These are phyloP conservation scores for Penicillium sp. DNA, from an alignment of 2,329 filamentous ascomycete genomes.

Conservation along the genomic window DNA sequence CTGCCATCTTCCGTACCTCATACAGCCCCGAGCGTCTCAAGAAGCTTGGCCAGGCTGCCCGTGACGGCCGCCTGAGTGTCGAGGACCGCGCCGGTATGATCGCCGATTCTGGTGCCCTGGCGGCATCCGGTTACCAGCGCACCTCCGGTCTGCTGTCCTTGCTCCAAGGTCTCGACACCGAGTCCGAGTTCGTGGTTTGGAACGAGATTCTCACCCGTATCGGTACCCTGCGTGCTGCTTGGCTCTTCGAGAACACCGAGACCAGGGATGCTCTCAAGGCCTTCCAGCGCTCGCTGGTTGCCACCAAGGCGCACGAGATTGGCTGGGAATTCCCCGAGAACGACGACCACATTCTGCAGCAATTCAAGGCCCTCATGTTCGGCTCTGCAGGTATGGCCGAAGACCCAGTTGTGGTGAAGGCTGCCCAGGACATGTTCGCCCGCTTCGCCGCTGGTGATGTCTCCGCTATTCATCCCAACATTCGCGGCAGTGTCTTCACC, in stretches of 20 bases:
- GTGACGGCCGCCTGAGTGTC: slow-evolving; percentile 74
- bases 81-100: slow-evolving; percentile 96
- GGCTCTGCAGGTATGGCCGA: slow-evolving; percentile 77
- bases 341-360: slow-evolving; percentile 87
- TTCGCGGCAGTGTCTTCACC: slow-evolving; percentile 81
- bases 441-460: slow-evolving; percentile 79
- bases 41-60: slow-evolving; percentile 86
- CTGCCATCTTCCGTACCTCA: slow-evolving; percentile 85
- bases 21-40: slow-evolving; percentile 80
- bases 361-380: slow-evolving; percentile 93
- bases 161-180: slow-evolving; percentile 77
- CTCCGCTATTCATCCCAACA: slow-evolving; percentile 85
- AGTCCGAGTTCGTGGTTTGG: slow-evolving; percentile 92
- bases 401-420: slow-evolving; percentile 74
- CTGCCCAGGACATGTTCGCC: slow-evolving; percentile 85
- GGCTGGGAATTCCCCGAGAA: slow-evolving; percentile 85
- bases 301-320: slow-evolving; percentile 77
- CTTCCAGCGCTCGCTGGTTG: slow-evolving; percentile 78
- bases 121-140: slow-evolving; percentile 88
- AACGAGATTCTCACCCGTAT: slow-evolving; percentile 83
- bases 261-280: slow-evolving; percentile 72
- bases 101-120: slow-evolving; percentile 85
- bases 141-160: slow-evolving; percentile 86
- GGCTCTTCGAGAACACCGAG: slow-evolving; percentile 81
- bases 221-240: slow-evolving; percentile 75